Percentiles rank a stretch among this genome's conserved stretches.
phyloP scores from a whole-genome alignment of 2,329 filamentous ascomycete species.

The Clonostachys byssicola region DNA sequence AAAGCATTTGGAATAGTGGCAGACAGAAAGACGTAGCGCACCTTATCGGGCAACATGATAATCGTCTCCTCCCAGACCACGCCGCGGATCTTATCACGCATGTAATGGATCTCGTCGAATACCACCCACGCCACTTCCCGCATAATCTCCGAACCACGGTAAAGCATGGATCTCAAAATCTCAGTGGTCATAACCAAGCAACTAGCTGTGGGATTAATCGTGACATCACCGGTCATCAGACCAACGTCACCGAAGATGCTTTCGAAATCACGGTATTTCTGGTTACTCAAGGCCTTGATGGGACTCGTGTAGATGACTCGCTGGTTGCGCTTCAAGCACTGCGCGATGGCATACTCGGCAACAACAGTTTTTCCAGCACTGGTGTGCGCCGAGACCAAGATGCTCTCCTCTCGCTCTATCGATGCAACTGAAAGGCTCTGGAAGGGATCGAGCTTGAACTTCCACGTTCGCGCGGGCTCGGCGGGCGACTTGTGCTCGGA shows the following conservation, averaged over 20 bases:
- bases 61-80: constrained; percentile 99
- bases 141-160: constrained; percentile 98
- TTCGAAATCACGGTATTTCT: constrained; percentile 96
- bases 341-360: constrained; percentile 96
- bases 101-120: constrained; percentile 98
- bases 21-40: constrained; percentile 96
- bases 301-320: constrained; percentile 98
- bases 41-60: constrained; percentile 95
- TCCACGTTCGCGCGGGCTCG: constrained; percentile 77
- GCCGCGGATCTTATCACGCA: constrained; percentile 89
- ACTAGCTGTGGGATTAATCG: constrained; percentile 96
- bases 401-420: constrained; percentile 93
- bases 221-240: constrained; percentile 98
- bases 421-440: constrained; percentile 92
- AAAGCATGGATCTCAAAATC: constrained; percentile 98
- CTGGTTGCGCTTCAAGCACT: constrained; percentile 95
- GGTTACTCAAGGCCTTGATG: constrained; percentile 97
- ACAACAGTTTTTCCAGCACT: constrained; percentile 98
- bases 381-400: constrained; percentile 94
- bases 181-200: constrained; percentile 99
- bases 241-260: constrained; percentile 96
- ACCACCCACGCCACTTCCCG: constrained; percentile 98
- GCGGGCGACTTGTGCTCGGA: constrained; percentile 89
- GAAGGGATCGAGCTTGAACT: constrained; percentile 94
- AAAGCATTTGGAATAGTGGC: constrained; percentile 98